Conservation (phyloP, 805 yeast genomes). For the Saccharomycopsis sp. region DNA sequence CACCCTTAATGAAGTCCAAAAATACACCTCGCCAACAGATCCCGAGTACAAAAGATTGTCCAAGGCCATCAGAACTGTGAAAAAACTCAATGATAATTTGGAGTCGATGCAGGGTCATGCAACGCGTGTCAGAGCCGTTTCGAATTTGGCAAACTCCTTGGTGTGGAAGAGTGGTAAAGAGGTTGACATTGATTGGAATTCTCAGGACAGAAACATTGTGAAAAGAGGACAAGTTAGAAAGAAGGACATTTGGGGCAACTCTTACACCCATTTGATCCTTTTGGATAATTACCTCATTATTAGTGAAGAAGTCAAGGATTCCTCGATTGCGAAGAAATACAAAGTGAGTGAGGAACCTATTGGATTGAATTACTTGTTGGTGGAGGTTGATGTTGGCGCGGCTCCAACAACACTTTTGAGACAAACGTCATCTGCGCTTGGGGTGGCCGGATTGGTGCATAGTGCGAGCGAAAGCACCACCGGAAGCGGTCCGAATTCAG, state of each 20-base stretch:
- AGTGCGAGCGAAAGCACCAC: conserved; percentile 3
- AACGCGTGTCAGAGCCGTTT: conserved; percentile 47
- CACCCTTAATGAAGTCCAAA: conserved; percentile 50
- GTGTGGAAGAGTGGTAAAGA: conserved; percentile 42
- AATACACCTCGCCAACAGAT: conserved; percentile 37
- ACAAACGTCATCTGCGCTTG: background rate
- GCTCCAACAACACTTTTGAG: no score
- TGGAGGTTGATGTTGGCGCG: conserved; percentile 30
- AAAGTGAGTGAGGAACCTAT: conserved; percentile 50
- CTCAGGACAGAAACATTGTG: conserved; percentile 47
- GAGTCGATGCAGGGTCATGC: conserved; percentile 56
- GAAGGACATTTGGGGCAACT: conserved; percentile 55
- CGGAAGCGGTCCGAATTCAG: background rate
- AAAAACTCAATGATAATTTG: conserved; percentile 46
- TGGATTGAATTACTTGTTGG: conserved; percentile 47
- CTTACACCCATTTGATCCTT: conserved; percentile 45
- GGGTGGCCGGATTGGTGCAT: background rate
- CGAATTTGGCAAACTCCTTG: conserved; percentile 43
- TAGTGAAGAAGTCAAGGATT: conserved; percentile 45
- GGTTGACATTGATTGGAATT: conserved; percentile 43
- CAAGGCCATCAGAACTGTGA: conserved; percentile 47
- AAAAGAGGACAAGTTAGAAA: conserved; percentile 49
- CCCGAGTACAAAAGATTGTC: conserved; percentile 44
- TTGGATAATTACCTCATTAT: conserved; percentile 65
- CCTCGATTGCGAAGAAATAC: conserved; percentile 25